Base-by-base conservation (phyloP, 768 basidiomycete genomes). In the Lanmaoa rubissima region DNA sequence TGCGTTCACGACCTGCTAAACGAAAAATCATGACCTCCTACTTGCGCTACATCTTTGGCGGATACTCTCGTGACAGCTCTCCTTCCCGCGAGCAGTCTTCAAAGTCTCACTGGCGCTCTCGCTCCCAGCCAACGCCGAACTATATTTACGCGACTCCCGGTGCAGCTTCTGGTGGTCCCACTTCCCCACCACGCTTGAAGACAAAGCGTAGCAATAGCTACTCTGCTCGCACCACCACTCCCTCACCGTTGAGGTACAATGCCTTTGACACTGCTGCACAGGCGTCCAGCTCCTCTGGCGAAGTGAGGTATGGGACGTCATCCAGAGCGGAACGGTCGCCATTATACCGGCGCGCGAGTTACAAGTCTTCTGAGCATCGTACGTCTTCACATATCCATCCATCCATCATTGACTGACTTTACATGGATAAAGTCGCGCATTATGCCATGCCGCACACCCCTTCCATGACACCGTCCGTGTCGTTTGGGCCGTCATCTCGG, bases 11-110 rank as follows among this genome's bases (percentile, higher is more conserved):
- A 62, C 52, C 39, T 9, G 35, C 47, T 19, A 32, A 31, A 66
- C 61, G 54, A 56, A 49, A 17, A 51, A 61, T 53, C 54, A 82
- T 82, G 81, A 74, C 79, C 48, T 77, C 81, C 35, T 79, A 80
- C 71, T 64, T 83, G 55, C 81, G 81, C 58, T 79, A 67, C 57
- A 69, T 79, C 61, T 79, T 79, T 54, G 77, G 78, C 42, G 72
- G 71, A 39, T 48, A 69, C 52, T 59, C 66, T 42, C 68, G 68
- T 14, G 67, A 70, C 39, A 65, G 35, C 46, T 63, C 63, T 61
- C 61, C 61, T 52, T 55, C 62, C 39, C 64, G 66, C 61, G 61
- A 63, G 48, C 58, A 63, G 59, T 61, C 67, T 46, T 57, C 76
- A 54, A 82, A 76, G 67, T 67, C 77, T 38, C 78, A 80, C 59